Percentiles rank a stretch among this genome's conserved stretches.
These are phyloP conservation scores for Arthroderma sp. DNA, from an alignment of 2,329 filamentous ascomycete species.

Conservation along the genomic window DNA sequence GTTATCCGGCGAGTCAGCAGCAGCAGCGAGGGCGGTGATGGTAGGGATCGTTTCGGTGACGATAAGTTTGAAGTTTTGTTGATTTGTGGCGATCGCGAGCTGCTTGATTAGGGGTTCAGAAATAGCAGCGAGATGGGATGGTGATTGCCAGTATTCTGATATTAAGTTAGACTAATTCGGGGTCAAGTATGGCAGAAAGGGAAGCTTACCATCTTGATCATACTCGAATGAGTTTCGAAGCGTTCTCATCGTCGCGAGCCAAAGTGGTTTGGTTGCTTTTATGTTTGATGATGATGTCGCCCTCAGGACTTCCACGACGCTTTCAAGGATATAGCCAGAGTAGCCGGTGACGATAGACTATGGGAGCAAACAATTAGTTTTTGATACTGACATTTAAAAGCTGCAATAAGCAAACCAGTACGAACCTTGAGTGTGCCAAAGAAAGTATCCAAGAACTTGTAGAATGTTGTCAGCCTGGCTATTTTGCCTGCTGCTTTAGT, in stretches of 20 bases:
- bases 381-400: not conserved
- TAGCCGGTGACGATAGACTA: conserved; percentile 86
- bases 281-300: conserved; percentile 23
- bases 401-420: not conserved
- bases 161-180: not conserved
- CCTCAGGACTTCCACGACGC: conserved; percentile 50
- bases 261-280: conserved; percentile 46
- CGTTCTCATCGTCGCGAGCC: conserved; percentile 56
- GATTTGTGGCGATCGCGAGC: conserved; percentile 36
- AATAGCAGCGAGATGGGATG: conserved; percentile 68
- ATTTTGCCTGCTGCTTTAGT: conserved; percentile 45
- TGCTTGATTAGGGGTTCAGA: conserved; percentile 57
- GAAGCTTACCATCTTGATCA: conserved; percentile 58
- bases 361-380: not conserved
- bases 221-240: conserved; percentile 67
- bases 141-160: conserved; percentile 78
- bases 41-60: conserved; percentile 52
- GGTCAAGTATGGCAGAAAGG: not conserved
- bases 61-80: conserved; percentile 33
- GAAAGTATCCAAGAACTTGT: conserved; percentile 65
- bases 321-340: conserved; percentile 69
- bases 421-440: conserved; percentile 65
- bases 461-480: conserved; percentile 60
- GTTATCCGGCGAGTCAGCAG: conserved; percentile 74
- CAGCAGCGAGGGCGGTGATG: conserved; percentile 64